Conservation (phyloP, 2,329 filamentous ascomycete species). For the Venturia effusa region DNA sequence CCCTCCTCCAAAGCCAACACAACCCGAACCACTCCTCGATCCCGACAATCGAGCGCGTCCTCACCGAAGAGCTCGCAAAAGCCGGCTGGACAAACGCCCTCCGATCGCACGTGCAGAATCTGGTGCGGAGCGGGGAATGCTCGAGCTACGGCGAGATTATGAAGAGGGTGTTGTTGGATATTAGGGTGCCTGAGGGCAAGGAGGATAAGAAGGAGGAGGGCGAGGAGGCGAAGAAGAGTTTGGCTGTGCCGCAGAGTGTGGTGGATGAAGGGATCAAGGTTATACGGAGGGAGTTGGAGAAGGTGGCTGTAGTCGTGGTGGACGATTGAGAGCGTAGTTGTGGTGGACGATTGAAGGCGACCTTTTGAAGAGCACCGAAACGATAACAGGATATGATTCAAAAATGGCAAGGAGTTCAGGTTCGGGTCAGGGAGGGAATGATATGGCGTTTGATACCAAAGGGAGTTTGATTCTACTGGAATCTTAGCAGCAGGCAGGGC, state of each 20-base stretch:
- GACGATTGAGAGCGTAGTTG: conserved; percentile 24
- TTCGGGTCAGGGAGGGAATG: background rate
- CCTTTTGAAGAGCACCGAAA: background rate
- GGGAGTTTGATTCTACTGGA: background rate
- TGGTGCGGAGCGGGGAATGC: conserved; percentile 47
- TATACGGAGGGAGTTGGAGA: conserved; percentile 41
- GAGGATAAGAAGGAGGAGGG: conserved; percentile 20
- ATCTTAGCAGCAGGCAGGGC: background rate
- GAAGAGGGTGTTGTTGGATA: conserved; percentile 34
- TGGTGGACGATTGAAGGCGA: conserved; percentile 23
- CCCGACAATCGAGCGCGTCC: conserved; percentile 42
- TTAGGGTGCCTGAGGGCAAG: conserved; percentile 17
- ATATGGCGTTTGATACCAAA: background rate
- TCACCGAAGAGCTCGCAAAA: conserved; percentile 44
- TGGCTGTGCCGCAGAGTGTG: conserved; percentile 38
- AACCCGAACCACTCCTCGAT: conserved; percentile 36
- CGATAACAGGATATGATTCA: background rate
- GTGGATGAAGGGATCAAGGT: conserved; percentile 40
- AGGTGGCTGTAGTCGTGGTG: conserved; percentile 36
- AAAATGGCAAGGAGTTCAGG: background rate
- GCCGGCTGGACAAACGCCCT: conserved; percentile 49
- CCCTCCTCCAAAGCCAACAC: conserved; percentile 33
- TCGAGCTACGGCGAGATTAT: conserved; percentile 47
- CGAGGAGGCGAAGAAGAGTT: conserved; percentile 26
- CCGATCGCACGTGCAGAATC: conserved; percentile 41